Base-by-base conservation (phyloP, 768 basidiomycete genomes). In the Psilocybe azurescens region DNA sequence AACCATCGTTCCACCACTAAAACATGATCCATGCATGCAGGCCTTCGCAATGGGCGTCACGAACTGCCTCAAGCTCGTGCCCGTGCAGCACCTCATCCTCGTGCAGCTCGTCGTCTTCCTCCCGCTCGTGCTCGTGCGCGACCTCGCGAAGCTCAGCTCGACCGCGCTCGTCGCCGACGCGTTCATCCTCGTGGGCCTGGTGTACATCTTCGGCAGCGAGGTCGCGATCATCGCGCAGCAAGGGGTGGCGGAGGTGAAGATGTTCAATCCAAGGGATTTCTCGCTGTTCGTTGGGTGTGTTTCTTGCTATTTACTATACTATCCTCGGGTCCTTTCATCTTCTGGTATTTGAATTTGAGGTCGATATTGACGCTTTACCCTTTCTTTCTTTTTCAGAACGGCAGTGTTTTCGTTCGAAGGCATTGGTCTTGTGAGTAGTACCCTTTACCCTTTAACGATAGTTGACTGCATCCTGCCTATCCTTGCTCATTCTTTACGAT, bases 371-470 rank as follows among this genome's bases (percentile, higher is more conserved):
- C 89, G 77, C 30, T 52, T 51, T 2, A 24, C 24, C 24, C 10
- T 36, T 49, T 5, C 47, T 16, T 6, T 36, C 10, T 36, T 44
- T 5, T 44, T n/a, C n/a, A 44, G 41, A 44, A 98, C 97, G 24
- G 97, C 97, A 2, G 97, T 98, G 33, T 99, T 99, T 75, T 94
- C 97, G 1, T 99, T 99, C 68, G 97, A 99, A 75, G 97, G 97
- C 8, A 94, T 99, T 66, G 97, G 97, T 52, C 79, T 99, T 76
- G 90, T 91, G 67, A 66, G 87, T 52, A 66, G 87, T 52, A 24
- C 18, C 47, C 33, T 51, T 50, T 10, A 46, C 53, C 18, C n/a
- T n/a, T n/a, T n/a, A n/a, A n/a, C n/a, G n/a, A n/a, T n/a, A n/a
- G n/a, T 47, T 53, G 48, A 55, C 36, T 38, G 60, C n/a, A 59